Evolutionary conservation across 78 protist genomes (phyloP), one percentile per base, ranked within the genome.

Genomic region (Dictyostelium firmibasis): DNA sequence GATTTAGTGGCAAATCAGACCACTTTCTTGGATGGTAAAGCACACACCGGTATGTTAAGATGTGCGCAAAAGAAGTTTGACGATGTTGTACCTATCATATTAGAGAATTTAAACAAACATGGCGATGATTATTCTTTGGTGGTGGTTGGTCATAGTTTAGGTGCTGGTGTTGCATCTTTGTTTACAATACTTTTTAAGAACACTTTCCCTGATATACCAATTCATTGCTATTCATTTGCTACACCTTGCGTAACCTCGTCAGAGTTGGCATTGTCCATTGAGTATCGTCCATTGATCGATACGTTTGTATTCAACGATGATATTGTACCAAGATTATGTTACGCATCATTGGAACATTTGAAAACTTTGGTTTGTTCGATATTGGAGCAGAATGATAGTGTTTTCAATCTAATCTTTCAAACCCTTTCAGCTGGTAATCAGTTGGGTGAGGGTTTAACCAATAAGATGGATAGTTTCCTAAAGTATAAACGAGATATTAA

Each of bases 211-310:
- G 87, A 81, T 1, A 43, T 86, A 3, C 96, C 96, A 27, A 82
- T 93, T 4, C 96, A 93, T n/a, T 93, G 96, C 13, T 93, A 83
- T 41, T 91, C 96, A 9, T 93, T 78, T 60, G 96, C 96, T 23
- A 60, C 92, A 75, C 96, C 96, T 3, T 85, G 96, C 23, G 92
- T 93, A 0, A 44, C 87, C 0, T 85, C 92, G 41, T 57, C 82
- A 3, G 96, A 93, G 20, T 70, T 93, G n/a, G 82, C 96, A 38
- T 25, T 86, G n/a, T 47, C 85, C 3, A 70, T 67, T 11, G 85
- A 81, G 4, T 53, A 64, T 31, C 5, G 82, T 6, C 36, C 27
- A n/a, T 64, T 84, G 23, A 93, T 93, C 10, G 81, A 88, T 9
- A 93, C 91, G 2, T 93, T 85, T 41, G 87, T 93, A 11, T 57